A percentile compares a stretch with the other conserved stretches of the same genome.
phyloP scores from a whole-genome alignment of 83 land plant genomes.

The Picea abies region DNA sequence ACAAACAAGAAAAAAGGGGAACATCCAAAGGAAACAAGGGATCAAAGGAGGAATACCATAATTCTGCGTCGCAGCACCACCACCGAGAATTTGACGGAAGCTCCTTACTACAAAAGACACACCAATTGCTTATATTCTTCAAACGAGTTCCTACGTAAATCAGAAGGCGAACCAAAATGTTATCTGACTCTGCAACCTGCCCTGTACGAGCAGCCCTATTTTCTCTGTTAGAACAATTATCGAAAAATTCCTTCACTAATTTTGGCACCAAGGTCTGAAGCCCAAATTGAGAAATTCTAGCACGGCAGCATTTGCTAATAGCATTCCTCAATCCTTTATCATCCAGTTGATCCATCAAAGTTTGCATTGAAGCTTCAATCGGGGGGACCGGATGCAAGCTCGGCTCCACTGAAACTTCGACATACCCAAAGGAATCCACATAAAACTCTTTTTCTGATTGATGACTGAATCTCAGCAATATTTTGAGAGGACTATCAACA shows the following conservation, averaged over 20 bases:
- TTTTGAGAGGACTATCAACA: not conserved
- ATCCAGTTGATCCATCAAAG: not conserved
- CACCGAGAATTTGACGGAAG: not conserved
- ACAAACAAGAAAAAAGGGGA: not conserved
- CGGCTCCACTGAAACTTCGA: not conserved
- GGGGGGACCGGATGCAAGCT: too few relatives aligned
- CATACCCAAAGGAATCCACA: not conserved
- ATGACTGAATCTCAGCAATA: not conserved
- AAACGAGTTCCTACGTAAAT: not conserved
- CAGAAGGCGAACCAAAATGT: not conserved
- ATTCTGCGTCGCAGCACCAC: not conserved
- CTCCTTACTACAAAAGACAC: not conserved
- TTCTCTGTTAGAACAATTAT: not conserved
- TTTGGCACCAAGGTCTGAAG: not conserved
- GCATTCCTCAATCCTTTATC: not conserved
- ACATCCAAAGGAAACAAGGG: not conserved
- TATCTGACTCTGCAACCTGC: not conserved
- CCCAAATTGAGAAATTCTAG: not conserved
- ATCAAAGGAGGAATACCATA: not conserved
- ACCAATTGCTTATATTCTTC: not conserved
- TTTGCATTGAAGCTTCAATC: not conserved
- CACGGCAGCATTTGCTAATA: not conserved
- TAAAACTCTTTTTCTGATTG: not conserved
- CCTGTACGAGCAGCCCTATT: not conserved
- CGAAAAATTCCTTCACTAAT: not conserved